These are phyloP conservation scores for Phtheirospermum japonicum DNA, from an alignment of 257 asterid genomes.

Conservation along the genomic window DNA sequence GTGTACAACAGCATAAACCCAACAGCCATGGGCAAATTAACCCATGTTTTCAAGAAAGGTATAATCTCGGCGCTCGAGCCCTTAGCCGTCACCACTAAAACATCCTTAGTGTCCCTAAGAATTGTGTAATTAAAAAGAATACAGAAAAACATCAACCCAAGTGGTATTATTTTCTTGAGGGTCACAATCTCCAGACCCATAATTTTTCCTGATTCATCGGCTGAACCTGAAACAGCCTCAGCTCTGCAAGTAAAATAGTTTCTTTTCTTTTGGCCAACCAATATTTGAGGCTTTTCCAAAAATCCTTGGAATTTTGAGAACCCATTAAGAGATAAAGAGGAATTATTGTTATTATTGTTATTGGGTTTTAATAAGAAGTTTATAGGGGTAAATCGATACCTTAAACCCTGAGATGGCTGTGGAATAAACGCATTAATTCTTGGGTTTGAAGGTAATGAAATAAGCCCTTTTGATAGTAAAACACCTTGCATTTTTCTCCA, in stretches of 20 bases:
- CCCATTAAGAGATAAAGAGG: conserved; percentile 38
- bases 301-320: conserved; percentile 49
- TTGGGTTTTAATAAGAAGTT: conserved; percentile 37
- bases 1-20: conserved; percentile 93
- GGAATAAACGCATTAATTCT: conserved; percentile 49
- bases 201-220: conserved; percentile 57
- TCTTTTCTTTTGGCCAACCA: conserved; percentile 36
- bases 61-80: conserved; percentile 99
- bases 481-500: conserved; percentile 77
- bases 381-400: conserved; percentile 49
- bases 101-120: conserved; percentile 97
- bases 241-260: conserved; percentile 44
- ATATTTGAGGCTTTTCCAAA: conserved; percentile 44
- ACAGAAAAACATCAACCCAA: conserved; percentile 94
- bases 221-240: conserved; percentile 59
- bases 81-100: conserved; percentile 89
- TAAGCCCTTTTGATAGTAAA: conserved; percentile 75
- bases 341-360: conserved; percentile 29
- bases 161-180: conserved; percentile 81
- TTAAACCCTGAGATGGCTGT: conserved; percentile 47
- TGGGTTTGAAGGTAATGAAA: conserved; percentile 72
- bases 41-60: conserved; percentile 99
- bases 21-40: conserved; percentile 96
- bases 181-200: conserved; percentile 81
- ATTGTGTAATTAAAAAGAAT: conserved; percentile 90